Evolutionary conservation across 2,329 filamentous ascomycete species (phyloP), one percentile per base, ranked within the genome.

Genomic region (Colletotrichum sp.): DNA sequence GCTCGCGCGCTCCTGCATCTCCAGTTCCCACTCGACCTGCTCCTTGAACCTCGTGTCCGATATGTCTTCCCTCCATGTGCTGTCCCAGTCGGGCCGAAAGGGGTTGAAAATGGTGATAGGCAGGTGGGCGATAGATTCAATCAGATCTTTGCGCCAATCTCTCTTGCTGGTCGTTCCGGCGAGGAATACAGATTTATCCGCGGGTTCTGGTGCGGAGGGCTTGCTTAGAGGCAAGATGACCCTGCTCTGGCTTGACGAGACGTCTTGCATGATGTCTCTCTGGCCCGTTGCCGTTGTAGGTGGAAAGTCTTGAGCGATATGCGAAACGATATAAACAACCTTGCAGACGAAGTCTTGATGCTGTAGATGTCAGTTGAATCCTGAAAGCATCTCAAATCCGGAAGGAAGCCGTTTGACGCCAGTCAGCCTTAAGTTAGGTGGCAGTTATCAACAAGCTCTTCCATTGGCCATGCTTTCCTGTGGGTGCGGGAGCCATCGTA

Each of bases 11-110:
- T 90, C 88, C 77, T 91, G 88, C 81, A 87, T 90, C 18, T 88
- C 85, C 3, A 93, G 85, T 84, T 94, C 92, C 92, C 92, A 94
- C 34, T 87, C 82, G 0, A 91, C 87, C 80, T 94, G 92, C 52
- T 88, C 82, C 10, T 81, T 82, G 82, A 90, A 93, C 0, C 83
- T 86, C 4, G 78, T 76, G 73, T 88, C 88, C 0, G 83, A 81
- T 21, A 87, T 83, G 65, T 91, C 88, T 69, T 92, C 89, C 16
- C 77, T 82, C 87, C 90, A 91, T 2, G 83, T 86, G 10, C 81
- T 80, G 79, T 92, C 88, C 92, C 92, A 94, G 80, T 90, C 87
- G 7, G 83, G 73, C 3, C 91, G 88, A 10, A 88, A 84, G 0
- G 92, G 92, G 78, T 94, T 90, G 81, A 89, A 86, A 76, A 94